Evolutionary conservation across 2,329 filamentous ascomycete genomes (phyloP).

Genomic region (Emergomyces pasteurianus): DNA sequence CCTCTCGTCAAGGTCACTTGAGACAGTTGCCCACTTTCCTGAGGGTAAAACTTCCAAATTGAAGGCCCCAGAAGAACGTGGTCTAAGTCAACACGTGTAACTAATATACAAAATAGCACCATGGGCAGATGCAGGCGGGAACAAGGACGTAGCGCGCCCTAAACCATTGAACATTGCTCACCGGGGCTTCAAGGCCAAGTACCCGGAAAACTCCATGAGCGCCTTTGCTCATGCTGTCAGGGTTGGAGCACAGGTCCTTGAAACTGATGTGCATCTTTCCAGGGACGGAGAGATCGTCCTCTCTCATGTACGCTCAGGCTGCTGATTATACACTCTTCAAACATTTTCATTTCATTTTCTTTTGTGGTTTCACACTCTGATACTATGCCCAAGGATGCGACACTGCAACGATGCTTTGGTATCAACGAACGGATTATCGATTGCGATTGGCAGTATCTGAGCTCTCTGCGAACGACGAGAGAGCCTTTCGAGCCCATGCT

Average conservation of each 20-base stretch:
- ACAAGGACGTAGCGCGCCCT: background rate
- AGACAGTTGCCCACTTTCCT: background rate
- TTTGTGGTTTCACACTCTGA: background rate
- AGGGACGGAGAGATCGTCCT: constrained; percentile 75
- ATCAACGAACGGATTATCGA: constrained; percentile 59
- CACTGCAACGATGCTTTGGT: constrained; percentile 71
- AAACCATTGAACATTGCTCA: constrained; percentile 24
- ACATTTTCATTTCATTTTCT: background rate
- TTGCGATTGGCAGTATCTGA: constrained; percentile 63
- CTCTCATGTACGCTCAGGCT: constrained; percentile 52
- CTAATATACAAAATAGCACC: background rate
- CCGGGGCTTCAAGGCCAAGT: constrained; percentile 50
- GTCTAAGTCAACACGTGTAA: background rate
- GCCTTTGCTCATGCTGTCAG: constrained; percentile 64
- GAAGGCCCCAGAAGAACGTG: background rate
- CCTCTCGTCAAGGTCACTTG: background rate
- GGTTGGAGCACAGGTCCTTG: constrained; percentile 66
- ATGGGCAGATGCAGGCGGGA: background rate
- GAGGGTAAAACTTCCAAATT: background rate
- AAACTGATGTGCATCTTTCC: constrained; percentile 78
- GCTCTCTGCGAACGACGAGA: constrained; percentile 53
- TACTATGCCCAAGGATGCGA: constrained; percentile 48
- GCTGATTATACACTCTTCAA: background rate
- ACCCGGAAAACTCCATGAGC: constrained; percentile 75
- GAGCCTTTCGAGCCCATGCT: constrained; percentile 63